phyloP scores from a whole-genome alignment of 768 basidiomycete species.

The Mycena kentingensis region DNA sequence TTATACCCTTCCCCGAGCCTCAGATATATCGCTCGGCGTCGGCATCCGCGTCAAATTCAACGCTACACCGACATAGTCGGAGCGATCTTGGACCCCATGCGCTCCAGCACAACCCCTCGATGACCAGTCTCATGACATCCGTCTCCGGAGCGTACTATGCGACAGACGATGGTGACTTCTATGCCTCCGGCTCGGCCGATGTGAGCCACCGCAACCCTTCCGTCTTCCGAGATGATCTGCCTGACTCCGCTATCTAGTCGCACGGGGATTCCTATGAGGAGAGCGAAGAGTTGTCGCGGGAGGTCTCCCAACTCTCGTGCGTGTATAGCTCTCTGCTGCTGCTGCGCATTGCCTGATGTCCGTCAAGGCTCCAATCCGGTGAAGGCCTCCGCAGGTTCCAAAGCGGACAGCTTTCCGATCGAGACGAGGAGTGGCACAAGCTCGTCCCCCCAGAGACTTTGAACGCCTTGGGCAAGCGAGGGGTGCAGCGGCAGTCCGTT shows the following conservation, averaged over 20 bases:
- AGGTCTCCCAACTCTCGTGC: slow-evolving; percentile 43
- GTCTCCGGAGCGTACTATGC: slow-evolving; percentile 38
- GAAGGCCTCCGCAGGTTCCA: slow-evolving; percentile 72
- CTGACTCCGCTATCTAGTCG: slow-evolving; percentile 18
- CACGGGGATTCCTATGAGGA: slow-evolving; percentile 30
- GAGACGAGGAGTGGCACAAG: slow-evolving; percentile 82
- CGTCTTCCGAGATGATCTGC: not conserved
- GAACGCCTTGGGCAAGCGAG: slow-evolving; percentile 69
- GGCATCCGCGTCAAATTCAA: slow-evolving; percentile 26
- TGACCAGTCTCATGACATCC: slow-evolving; percentile 34
- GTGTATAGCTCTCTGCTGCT: slow-evolving; percentile 23
- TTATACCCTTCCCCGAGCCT: slow-evolving; percentile 54
- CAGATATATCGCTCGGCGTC: slow-evolving; percentile 52
- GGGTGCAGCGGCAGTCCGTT: slow-evolving; percentile 82
- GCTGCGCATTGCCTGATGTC: slow-evolving; percentile 19
- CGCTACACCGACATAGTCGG: slow-evolving; percentile 40
- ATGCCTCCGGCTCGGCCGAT: slow-evolving; percentile 34
- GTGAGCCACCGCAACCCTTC: slow-evolving; percentile 30
- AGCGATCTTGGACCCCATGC: slow-evolving; percentile 38
- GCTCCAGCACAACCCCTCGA: slow-evolving; percentile 37
- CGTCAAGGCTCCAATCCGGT: slow-evolving; percentile 58
- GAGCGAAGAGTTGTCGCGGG: slow-evolving; percentile 31
- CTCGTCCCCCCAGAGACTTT: slow-evolving; percentile 74
- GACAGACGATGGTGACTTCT: slow-evolving; percentile 39
- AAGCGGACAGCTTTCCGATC: slow-evolving; percentile 58